phyloP scores from a whole-genome alignment of 2,329 filamentous ascomycete species.

The Penicillium psychrosexuale region DNA sequence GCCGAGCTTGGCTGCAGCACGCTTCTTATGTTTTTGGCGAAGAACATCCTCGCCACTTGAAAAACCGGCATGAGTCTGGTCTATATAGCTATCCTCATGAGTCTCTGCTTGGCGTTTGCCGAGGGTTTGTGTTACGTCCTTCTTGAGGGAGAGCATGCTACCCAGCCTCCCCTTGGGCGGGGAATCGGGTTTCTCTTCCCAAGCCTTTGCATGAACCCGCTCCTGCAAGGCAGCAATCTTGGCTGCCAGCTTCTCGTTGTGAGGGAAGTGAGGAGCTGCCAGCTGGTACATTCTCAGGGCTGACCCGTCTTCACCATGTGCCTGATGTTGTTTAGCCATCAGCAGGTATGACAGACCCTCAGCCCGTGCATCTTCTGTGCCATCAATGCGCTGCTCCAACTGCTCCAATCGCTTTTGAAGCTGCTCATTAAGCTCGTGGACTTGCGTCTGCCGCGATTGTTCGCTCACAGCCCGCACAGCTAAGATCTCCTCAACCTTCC shows the following conservation, averaged over 20 bases:
- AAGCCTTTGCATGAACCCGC: constrained; percentile 40
- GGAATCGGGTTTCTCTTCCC: constrained; percentile 17
- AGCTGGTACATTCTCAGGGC: constrained; percentile 83
- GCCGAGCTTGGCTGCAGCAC: constrained; percentile 23
- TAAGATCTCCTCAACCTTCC: constrained; percentile 84
- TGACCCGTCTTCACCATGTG: constrained; percentile 71
- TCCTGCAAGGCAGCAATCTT: constrained; percentile 57
- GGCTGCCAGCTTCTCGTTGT: constrained; percentile 67
- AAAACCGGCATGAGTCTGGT: constrained; percentile 20
- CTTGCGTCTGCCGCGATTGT: constrained; percentile 44
- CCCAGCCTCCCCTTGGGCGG: constrained; percentile 26
- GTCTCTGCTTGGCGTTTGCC: constrained; percentile 31
- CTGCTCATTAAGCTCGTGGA: constrained; percentile 65
- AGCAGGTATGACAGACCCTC: constrained; percentile 82
- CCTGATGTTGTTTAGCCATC: constrained; percentile 89
- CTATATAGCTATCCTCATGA: constrained; percentile 34
- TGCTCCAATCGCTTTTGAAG: constrained; percentile 78
- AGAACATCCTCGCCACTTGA: constrained; percentile 33
- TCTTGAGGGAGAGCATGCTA: constrained; percentile 36
- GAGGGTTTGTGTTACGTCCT: constrained; percentile 24
- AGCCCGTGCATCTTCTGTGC: constrained; percentile 69
- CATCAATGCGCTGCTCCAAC: constrained; percentile 80
- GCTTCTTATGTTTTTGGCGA: constrained; percentile 29
- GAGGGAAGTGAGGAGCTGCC: constrained; percentile 80
- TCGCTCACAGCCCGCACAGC: constrained; percentile 67